Percentiles rank a stretch among this genome's conserved stretches.
Conservation (phyloP, 768 basidiomycete genomes). For the Phlebiopsis flavidoalba region DNA sequence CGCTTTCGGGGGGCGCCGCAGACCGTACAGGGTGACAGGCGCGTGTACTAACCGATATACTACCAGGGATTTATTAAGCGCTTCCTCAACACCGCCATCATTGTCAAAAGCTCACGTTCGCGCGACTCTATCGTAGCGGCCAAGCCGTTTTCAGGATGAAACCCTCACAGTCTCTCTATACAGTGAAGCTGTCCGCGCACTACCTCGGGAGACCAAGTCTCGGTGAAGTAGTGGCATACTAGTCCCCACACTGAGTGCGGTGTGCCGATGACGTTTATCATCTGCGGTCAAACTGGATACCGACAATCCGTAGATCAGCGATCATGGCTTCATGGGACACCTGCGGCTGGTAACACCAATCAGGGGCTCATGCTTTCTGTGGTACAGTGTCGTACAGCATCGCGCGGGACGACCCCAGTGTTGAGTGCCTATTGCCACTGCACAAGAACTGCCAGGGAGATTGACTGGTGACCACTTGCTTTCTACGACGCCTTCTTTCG, state of each 20-base stretch:
- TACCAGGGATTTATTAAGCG: neutral
- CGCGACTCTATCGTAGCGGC: too few species aligned
- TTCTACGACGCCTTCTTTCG: neutral
- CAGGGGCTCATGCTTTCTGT: conserved; percentile 56
- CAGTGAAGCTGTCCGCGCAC: too few species aligned
- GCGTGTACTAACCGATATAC: conserved; percentile 9
- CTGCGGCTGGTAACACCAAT: conserved; percentile 1
- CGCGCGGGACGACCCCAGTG: conserved; percentile 38
- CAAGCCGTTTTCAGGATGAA: neutral
- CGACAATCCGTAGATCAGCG: neutral
- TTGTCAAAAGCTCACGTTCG: too few species aligned
- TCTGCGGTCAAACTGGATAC: neutral
- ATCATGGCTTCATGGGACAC: neutral
- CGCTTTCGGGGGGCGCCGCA: conserved; percentile 30
- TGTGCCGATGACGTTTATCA: neutral
- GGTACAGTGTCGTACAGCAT: conserved; percentile 44
- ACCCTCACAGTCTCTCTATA: neutral
- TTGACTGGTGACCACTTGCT: conserved; percentile 37
- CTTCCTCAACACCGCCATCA: neutral
- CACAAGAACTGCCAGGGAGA: conserved; percentile 60
- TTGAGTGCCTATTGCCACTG: conserved; percentile 68
- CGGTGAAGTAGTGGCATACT: neutral
- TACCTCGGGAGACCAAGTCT: too few species aligned
- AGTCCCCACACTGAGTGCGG: neutral
- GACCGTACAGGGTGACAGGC: conserved; percentile 1